Evolutionary conservation across 768 basidiomycete species (phyloP).

Genomic region (Auriscalpium vulgare): DNA sequence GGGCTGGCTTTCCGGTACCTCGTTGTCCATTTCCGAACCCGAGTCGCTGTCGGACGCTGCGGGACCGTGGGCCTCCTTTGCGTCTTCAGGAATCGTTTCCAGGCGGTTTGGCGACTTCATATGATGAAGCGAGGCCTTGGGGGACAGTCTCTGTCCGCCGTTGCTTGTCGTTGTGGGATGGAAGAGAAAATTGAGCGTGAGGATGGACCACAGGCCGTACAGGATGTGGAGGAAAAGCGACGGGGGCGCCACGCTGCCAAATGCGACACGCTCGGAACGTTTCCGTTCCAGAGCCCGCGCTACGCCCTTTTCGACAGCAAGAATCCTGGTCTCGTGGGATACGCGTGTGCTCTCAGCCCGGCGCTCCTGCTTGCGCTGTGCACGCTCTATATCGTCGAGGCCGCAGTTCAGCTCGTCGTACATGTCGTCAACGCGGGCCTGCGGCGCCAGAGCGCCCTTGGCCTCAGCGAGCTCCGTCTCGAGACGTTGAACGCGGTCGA

Average conservation of each 20-base stretch:
- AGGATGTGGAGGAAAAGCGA: neutral
- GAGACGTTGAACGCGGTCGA: slow-evolving; percentile 36
- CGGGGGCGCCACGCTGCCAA: neutral
- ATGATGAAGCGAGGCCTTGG: slow-evolving; percentile 18
- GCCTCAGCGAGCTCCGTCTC: slow-evolving; percentile 40
- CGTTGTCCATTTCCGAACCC: slow-evolving; percentile 3
- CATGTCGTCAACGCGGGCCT: slow-evolving; percentile 41
- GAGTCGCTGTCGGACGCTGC: neutral
- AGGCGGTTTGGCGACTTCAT: slow-evolving; percentile 22
- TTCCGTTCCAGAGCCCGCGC: slow-evolving; percentile 25
- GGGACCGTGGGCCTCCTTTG: slow-evolving; percentile 3
- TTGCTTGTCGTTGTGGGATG: slow-evolving; percentile 4
- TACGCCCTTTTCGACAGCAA: slow-evolving; percentile 29
- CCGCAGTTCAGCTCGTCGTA: slow-evolving; percentile 55
- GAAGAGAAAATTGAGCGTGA: slow-evolving; percentile 13
- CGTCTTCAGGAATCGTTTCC: slow-evolving; percentile 32
- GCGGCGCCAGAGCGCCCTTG: slow-evolving; percentile 28
- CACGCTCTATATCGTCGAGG: slow-evolving; percentile 43
- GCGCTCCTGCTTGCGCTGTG: slow-evolving; percentile 45
- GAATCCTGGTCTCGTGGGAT: slow-evolving; percentile 27
- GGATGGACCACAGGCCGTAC: neutral
- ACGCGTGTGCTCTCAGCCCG: slow-evolving; percentile 30
- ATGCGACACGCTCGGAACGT: slow-evolving; percentile 13
- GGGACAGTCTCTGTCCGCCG: slow-evolving; percentile 14
- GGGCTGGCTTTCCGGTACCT: neutral